A percentile compares a stretch with the other conserved stretches of the same genome.
These are phyloP conservation scores for Dalbergia cultrata DNA, from an alignment of 306 rosid species.

Conservation along the genomic window DNA sequence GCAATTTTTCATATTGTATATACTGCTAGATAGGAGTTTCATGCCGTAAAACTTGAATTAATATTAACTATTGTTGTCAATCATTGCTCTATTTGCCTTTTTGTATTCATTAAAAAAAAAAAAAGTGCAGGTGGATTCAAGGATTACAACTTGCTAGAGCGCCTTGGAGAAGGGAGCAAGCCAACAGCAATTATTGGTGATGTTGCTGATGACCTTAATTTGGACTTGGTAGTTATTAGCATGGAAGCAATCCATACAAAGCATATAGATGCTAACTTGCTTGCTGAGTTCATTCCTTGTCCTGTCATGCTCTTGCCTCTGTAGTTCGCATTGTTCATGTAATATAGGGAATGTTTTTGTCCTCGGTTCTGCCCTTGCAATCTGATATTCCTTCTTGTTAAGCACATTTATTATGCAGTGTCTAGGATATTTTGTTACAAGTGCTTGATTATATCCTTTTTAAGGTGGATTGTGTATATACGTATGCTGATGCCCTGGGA, in stretches of 20 bases:
- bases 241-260: constrained; percentile 98
- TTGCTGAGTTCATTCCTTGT: constrained; percentile 94
- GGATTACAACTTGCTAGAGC: constrained; percentile 79
- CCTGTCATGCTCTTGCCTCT: constrained; percentile 91
- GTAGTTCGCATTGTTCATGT: constrained; percentile 40
- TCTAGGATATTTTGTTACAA: constrained; percentile 34
- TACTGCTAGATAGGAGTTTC: background rate
- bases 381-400: constrained; percentile 37
- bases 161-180: constrained; percentile 88
- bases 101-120: constrained; percentile 1
- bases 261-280: constrained; percentile 92
- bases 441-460: constrained; percentile 31
- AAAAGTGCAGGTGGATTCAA: constrained; percentile 75
- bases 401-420: constrained; percentile 32
- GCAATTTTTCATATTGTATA: background rate
- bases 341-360: constrained; percentile 36
- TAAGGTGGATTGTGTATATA: constrained; percentile 29
- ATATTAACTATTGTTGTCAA: constrained; percentile 10
- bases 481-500: constrained; percentile 19
- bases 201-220: constrained; percentile 90
- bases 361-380: background rate
- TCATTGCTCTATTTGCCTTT: constrained; percentile 24
- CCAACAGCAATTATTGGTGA: constrained; percentile 92
- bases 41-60: background rate
- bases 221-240: constrained; percentile 91